Percentiles rank a stretch among this genome's conserved stretches.
Evolutionary conservation across 495 filamentous ascomycete species (phyloP).

Genomic region (Aspergillus taichungensis): DNA sequence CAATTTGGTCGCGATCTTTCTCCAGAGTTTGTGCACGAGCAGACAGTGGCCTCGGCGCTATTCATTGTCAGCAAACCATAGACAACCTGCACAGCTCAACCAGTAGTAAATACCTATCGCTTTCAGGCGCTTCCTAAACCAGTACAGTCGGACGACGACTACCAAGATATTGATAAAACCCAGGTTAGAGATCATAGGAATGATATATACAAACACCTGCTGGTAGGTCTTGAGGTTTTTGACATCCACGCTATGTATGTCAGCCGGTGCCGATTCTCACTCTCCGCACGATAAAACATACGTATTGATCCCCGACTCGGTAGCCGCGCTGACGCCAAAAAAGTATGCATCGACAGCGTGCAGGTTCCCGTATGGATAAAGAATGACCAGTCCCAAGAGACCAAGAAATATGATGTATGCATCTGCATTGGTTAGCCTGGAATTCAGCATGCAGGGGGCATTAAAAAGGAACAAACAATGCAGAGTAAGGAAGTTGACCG

Average conservation of each 20-base stretch:
- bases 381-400: constrained; percentile 24
- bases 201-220: constrained; percentile 28
- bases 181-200: constrained; percentile 25
- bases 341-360: constrained; percentile 34
- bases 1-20: background rate
- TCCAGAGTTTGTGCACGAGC: constrained; percentile 2
- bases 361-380: constrained; percentile 34
- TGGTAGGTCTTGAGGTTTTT: constrained; percentile 31
- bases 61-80: background rate
- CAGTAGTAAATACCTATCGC: constrained; percentile 10
- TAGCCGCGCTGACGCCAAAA: constrained; percentile 34
- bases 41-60: constrained; percentile 1
- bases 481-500: constrained; percentile 62
- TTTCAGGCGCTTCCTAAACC: constrained; percentile 26
- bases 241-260: constrained; percentile 21
- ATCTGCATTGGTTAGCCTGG: constrained; percentile 14
- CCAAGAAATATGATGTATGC: constrained; percentile 27
- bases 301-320: constrained; percentile 36
- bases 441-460: background rate
- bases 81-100: background rate
- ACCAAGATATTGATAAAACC: constrained; percentile 30
- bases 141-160: constrained; percentile 23
- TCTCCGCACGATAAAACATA: constrained; percentile 8
- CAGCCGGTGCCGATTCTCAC: too few species aligned
- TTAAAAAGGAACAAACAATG: constrained; percentile 32